Conservation (phyloP, 148 eudicot genomes). For the Hydrangea macrophylla region DNA sequence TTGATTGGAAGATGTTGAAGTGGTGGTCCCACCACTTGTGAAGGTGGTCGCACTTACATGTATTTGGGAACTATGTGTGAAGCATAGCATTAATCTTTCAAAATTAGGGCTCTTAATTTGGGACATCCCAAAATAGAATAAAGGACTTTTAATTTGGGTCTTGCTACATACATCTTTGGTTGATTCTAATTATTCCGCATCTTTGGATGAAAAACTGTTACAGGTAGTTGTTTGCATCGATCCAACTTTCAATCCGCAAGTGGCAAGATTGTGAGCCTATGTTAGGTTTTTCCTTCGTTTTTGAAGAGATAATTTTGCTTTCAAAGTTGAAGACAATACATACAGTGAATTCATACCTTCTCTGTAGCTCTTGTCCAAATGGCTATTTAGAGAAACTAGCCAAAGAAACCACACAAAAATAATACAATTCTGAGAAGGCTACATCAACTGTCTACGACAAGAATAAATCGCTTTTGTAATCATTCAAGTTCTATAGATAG, state of each 20-base stretch:
- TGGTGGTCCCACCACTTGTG: too few species aligned
- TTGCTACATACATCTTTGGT: too few species aligned
- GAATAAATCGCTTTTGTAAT: too few species aligned
- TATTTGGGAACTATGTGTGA: too few species aligned
- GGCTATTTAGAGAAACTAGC: background rate
- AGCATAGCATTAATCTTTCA: too few species aligned
- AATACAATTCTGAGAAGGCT: background rate
- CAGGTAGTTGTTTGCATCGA: constrained; percentile 91
- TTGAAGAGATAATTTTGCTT: background rate
- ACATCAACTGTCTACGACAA: too few species aligned
- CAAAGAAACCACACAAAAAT: background rate
- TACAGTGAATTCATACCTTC: background rate
- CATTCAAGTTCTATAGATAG: too few species aligned
- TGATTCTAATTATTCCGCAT: constrained; percentile 8
- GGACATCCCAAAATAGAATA: too few species aligned
- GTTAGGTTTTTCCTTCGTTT: background rate
- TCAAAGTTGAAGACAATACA: background rate
- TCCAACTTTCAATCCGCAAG: constrained; percentile 48
- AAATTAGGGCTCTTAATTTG: too few species aligned
- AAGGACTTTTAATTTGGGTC: too few species aligned
- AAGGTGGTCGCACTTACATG: too few species aligned
- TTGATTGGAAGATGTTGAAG: too few species aligned
- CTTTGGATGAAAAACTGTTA: constrained; percentile 7
- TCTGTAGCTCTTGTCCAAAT: background rate
- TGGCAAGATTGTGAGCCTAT: constrained; percentile 51